Evolutionary conservation across 345 rosid genomes (phyloP), one percentile per base, ranked within the genome.

Genomic region (Eucalyptus regnans): DNA sequence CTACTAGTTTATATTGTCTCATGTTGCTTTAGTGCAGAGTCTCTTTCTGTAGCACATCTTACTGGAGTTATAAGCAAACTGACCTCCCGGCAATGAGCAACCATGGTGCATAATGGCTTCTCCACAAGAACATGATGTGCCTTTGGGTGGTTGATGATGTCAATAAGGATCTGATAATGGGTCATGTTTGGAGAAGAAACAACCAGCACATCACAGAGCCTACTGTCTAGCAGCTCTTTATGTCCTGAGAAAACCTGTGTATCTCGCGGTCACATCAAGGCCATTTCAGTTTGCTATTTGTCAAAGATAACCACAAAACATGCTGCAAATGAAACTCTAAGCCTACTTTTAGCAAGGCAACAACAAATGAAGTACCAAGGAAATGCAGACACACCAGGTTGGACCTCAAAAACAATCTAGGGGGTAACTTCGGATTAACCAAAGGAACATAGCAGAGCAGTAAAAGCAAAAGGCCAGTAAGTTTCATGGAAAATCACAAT

Each of bases 181-280:
- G 99, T 96, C 99, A 96, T 97, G 91, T 97, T 97, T 17, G 99
- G 99, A 88, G 93, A 93, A n/a, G 99, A 95, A 25, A 97, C 96
- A 71, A 96, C 94, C 84, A 95, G 92, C 41, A 95, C 99, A 88
- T 97, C 98, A 48, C 99, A 97, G 25, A 95, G 87, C 89, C 96
- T 94, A 89, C 98, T 95, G 87, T 96, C 96, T 22, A 97, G 88
- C 31, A 97, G 91, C 93, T 96, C 98, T 66, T 90, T 85, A 91
- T 96, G 99, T 90, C 96, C 95, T 43, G 98, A 91, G 91, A 95
- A 97, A 13, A 95, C 96, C 99, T 97, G 89, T 88, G 86, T 37
- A 90, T 58, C 56, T 41, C 27, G 23, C 27, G 5, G 86, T 52
- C 88, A 89, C 37, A 85, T 14, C 43, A 23, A 37, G 46, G 29